phyloP scores from a whole-genome alignment of 2,329 filamentous ascomycete genomes.

The Colletotrichum godetiae region DNA sequence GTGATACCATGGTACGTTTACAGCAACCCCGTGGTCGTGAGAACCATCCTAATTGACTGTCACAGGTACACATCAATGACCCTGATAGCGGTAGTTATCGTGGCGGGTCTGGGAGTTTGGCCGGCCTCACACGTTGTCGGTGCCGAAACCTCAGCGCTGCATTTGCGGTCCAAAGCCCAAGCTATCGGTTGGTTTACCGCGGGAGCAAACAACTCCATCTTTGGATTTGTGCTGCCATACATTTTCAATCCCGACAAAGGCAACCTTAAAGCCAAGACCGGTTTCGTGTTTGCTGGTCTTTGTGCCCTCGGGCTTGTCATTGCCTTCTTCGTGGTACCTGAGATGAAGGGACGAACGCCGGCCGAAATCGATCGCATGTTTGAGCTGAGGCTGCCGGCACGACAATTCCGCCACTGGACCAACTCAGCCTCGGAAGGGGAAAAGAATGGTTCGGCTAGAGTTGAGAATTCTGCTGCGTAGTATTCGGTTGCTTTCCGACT shows the following conservation, averaged over 20 bases:
- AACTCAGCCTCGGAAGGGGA: constrained; percentile 12
- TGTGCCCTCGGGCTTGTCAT: constrained; percentile 48
- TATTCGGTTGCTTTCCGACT: background rate
- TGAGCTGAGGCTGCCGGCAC: constrained; percentile 41
- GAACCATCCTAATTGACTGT: background rate
- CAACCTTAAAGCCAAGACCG: constrained; percentile 54
- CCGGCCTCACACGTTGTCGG: constrained; percentile 54
- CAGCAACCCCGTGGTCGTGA: background rate
- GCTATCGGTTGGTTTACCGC: constrained; percentile 56
- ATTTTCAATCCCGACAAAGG: constrained; percentile 56
- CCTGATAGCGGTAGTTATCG: constrained; percentile 57
- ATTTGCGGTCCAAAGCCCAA: constrained; percentile 55
- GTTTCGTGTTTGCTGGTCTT: constrained; percentile 52
- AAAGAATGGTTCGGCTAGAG: constrained; percentile 3
- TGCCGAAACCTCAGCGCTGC: constrained; percentile 55
- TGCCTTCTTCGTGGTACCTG: constrained; percentile 60
- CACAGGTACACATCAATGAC: constrained; percentile 43
- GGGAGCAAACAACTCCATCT: constrained; percentile 52
- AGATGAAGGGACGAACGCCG: constrained; percentile 61
- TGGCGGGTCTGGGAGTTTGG: constrained; percentile 55
- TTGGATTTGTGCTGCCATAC: constrained; percentile 61
- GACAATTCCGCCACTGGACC: constrained; percentile 41
- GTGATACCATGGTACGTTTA: constrained; percentile 51
- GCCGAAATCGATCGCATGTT: constrained; percentile 60
- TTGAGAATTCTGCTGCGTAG: constrained; percentile 10